phyloP scores from a whole-genome alignment of 2,329 filamentous ascomycete genomes.

The Plenodomus lindquistii region DNA sequence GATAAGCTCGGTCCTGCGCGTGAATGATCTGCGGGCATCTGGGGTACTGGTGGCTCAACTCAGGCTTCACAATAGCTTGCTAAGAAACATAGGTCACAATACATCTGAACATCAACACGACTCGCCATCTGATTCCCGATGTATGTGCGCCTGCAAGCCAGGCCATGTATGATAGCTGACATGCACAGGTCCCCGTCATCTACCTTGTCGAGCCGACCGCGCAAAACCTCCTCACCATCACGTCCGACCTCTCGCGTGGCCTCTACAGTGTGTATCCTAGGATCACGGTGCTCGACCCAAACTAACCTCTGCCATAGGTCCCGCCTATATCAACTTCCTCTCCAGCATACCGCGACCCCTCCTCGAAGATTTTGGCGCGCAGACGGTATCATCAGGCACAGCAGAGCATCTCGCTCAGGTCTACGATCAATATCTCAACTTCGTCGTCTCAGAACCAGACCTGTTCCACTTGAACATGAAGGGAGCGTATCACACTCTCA shows the following conservation, averaged over 20 bases:
- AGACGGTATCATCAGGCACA: conserved; percentile 82
- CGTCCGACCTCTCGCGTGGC: conserved; percentile 79
- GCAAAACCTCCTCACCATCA: conserved; percentile 80
- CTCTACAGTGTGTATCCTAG: conserved; percentile 62
- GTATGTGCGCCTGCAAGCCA: conserved; percentile 51
- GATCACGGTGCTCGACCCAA: background rate
- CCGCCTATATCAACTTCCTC: conserved; percentile 95
- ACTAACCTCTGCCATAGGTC: conserved; percentile 52
- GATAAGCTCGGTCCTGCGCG: conserved; percentile 91
- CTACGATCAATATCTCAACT: conserved; percentile 97
- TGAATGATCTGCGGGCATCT: conserved; percentile 89
- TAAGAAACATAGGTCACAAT: conserved; percentile 63
- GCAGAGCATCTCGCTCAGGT: conserved; percentile 90
- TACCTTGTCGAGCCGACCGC: conserved; percentile 92
- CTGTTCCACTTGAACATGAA: conserved; percentile 93
- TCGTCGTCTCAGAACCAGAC: conserved; percentile 93
- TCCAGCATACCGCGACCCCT: conserved; percentile 88
- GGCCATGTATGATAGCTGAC: background rate
- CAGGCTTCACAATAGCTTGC: conserved; percentile 5
- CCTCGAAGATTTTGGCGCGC: conserved; percentile 90
- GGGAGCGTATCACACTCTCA: conserved; percentile 95
- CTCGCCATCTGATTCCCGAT: conserved; percentile 89
- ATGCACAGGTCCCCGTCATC: conserved; percentile 67
- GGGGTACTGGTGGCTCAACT: conserved; percentile 55
- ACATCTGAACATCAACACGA: conserved; percentile 69